Percentiles rank a stretch among this genome's conserved stretches.
phyloP scores from a whole-genome alignment of 2,329 filamentous ascomycete genomes.

The Elsinoe fawcettii region DNA sequence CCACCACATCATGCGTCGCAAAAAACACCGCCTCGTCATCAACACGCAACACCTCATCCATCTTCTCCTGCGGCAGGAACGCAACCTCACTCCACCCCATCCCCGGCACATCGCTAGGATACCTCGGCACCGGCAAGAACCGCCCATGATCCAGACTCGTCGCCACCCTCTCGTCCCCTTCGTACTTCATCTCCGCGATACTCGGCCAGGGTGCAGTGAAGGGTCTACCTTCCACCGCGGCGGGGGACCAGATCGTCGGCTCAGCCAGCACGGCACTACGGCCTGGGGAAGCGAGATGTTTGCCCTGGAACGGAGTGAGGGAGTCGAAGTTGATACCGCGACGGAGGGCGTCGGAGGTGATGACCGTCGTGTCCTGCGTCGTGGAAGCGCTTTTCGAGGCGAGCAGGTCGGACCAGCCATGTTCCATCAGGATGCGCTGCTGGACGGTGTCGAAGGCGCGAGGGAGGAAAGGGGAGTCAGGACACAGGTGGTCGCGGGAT shows the following conservation, averaged over 20 bases:
- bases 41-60: slow-evolving; percentile 31
- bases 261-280: slow-evolving; percentile 29
- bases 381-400: slow-evolving; percentile 2
- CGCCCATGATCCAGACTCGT: slow-evolving; percentile 37
- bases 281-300: slow-evolving; percentile 12
- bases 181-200: slow-evolving; percentile 38
- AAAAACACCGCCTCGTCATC: slow-evolving; percentile 20
- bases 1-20: slow-evolving; percentile 19
- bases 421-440: slow-evolving; percentile 20
- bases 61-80: slow-evolving; percentile 30
- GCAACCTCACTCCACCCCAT: slow-evolving; percentile 35
- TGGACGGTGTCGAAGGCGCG: slow-evolving; percentile 22
- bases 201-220: slow-evolving; percentile 36
- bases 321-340: not conserved
- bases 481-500: slow-evolving; percentile 22
- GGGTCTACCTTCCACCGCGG: slow-evolving; percentile 22
- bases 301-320: not conserved
- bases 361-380: not conserved
- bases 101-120: slow-evolving; percentile 28
- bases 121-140: slow-evolving; percentile 37
- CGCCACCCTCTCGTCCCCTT: slow-evolving; percentile 40
- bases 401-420: slow-evolving; percentile 18
- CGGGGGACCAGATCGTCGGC: slow-evolving; percentile 34
- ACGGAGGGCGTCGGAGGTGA: not conserved
- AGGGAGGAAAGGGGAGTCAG: slow-evolving; percentile 23